phyloP scores from a whole-genome alignment of 345 rosid genomes.

The Brassica cretica region DNA sequence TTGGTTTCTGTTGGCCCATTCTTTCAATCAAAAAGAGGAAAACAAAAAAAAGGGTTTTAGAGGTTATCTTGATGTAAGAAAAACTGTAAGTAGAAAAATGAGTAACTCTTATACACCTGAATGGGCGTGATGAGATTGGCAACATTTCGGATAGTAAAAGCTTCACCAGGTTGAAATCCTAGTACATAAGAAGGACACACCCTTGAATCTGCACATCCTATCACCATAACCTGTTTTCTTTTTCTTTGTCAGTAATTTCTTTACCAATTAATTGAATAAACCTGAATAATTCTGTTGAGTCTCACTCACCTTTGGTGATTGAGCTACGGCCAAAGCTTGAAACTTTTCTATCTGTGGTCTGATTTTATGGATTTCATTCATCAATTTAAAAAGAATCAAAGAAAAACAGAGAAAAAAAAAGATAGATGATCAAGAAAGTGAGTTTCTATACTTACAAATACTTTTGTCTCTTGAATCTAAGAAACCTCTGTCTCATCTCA shows the following conservation, averaged over 20 bases:
- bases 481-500: slow-evolving; percentile 57
- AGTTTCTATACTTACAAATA: slow-evolving; percentile 47
- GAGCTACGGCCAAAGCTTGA: slow-evolving; percentile 67
- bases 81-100: background rate
- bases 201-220: slow-evolving; percentile 95
- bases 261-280: background rate
- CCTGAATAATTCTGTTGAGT: background rate
- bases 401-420: slow-evolving; percentile 6
- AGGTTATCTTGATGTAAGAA: slow-evolving; percentile 1
- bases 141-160: slow-evolving; percentile 82
- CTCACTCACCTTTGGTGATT: slow-evolving; percentile 83
- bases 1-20: slow-evolving; percentile 92
- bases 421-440: slow-evolving; percentile 7
- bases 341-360: slow-evolving; percentile 69
- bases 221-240: slow-evolving; percentile 71
- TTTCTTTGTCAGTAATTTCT: slow-evolving; percentile 35
- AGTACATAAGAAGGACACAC: slow-evolving; percentile 85
- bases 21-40: slow-evolving; percentile 40
- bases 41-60: background rate
- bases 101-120: slow-evolving; percentile 48
- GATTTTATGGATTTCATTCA: slow-evolving; percentile 18
- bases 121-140: slow-evolving; percentile 84
- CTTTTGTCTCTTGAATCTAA: slow-evolving; percentile 55
- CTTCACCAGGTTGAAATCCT: slow-evolving; percentile 95
- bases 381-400: background rate